Evolutionary conservation across 2,329 filamentous ascomycete species (phyloP).

Genomic region (Fusarium nygamai): DNA sequence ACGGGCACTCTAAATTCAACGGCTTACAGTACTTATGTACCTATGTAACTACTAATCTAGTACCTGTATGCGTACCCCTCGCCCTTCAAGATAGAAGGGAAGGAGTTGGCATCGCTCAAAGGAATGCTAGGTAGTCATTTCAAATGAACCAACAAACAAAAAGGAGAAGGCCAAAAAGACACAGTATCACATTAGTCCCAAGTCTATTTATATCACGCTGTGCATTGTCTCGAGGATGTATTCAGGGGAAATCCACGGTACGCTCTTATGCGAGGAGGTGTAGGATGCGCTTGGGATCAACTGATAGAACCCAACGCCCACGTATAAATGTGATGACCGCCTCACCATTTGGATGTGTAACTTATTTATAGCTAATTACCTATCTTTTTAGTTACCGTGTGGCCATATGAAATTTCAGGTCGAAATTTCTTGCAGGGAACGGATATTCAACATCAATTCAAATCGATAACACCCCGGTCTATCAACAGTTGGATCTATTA

Average conservation of each 20-base stretch:
- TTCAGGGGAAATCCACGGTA: constrained; percentile 15
- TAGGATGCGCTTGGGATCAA: constrained; percentile 15
- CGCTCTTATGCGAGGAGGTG: constrained; percentile 30
- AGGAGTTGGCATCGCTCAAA: background rate
- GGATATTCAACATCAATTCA: background rate
- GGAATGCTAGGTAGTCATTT: constrained; percentile 3
- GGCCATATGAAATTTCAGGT: background rate
- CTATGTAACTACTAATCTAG: too few species aligned
- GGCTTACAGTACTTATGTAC: constrained; percentile 1
- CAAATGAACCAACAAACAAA: background rate
- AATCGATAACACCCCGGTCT: background rate
- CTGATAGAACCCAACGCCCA: background rate
- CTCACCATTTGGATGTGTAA: background rate
- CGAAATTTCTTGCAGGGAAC: background rate
- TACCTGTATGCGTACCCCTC: background rate
- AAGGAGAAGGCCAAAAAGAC: background rate
- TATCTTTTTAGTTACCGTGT: background rate
- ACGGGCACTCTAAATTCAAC: background rate
- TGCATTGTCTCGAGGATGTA: constrained; percentile 4
- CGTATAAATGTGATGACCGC: constrained; percentile 18
- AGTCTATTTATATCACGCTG: background rate
- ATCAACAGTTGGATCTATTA: background rate
- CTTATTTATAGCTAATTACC: background rate
- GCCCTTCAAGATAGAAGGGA: background rate
- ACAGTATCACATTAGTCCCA: background rate